Percentiles rank a stretch among this genome's conserved stretches.
These are phyloP conservation scores for Nicotiana undulata DNA, from an alignment of 257 asterid species.

Conservation along the genomic window DNA sequence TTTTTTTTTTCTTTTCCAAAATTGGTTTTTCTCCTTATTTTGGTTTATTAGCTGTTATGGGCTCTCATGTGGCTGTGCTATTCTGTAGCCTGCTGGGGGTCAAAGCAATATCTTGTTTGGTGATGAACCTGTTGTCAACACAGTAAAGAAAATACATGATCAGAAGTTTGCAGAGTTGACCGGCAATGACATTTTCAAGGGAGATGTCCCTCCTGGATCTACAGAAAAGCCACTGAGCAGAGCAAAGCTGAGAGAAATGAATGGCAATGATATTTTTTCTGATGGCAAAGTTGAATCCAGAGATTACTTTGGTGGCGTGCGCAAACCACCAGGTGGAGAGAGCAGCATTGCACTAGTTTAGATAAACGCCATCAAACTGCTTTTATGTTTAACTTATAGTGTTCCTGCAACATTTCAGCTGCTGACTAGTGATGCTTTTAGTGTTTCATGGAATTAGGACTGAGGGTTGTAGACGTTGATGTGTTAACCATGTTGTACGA, in stretches of 20 bases:
- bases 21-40: neutral
- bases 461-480: neutral
- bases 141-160: constrained; percentile 63
- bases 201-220: constrained; percentile 64
- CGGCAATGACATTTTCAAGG: constrained; percentile 83
- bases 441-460: neutral
- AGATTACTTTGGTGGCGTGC: constrained; percentile 81
- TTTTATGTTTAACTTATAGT: neutral
- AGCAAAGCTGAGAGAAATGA: constrained; percentile 87
- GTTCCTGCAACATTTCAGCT: neutral
- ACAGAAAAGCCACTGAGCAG: constrained; percentile 74
- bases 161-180: constrained; percentile 86
- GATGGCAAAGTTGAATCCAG: constrained; percentile 70
- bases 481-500: neutral
- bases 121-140: constrained; percentile 57
- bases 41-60: neutral
- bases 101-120: constrained; percentile 79
- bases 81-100: constrained; percentile 85
- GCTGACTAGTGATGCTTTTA: neutral
- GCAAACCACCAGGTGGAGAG: constrained; percentile 88
- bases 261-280: constrained; percentile 69
- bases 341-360: constrained; percentile 83
- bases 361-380: neutral
- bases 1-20: neutral
- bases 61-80: neutral